These are phyloP conservation scores for Suillus hirtellus DNA, from an alignment of 768 basidiomycete genomes.

Conservation along the genomic window DNA sequence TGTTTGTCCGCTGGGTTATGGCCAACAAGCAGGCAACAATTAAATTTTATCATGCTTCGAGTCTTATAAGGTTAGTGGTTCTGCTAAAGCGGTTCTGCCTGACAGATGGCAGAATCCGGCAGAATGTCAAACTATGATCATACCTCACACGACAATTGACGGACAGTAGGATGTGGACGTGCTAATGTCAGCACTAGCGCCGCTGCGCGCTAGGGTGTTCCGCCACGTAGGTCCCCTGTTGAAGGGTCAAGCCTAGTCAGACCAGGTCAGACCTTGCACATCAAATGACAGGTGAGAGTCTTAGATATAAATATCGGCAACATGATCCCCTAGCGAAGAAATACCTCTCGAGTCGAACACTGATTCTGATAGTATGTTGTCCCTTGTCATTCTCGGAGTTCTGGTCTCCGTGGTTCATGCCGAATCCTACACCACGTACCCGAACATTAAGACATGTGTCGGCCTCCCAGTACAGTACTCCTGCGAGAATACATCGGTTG, in stretches of 20 bases:
- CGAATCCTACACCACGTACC: slow-evolving; percentile 25
- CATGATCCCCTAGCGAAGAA: not conserved
- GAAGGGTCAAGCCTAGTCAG: not conserved
- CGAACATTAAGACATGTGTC: slow-evolving; percentile 48
- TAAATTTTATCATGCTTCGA: too few species aligned
- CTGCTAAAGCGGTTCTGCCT: too few species aligned
- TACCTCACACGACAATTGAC: too few species aligned
- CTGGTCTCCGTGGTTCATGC: slow-evolving; percentile 21
- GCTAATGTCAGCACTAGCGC: too few species aligned
- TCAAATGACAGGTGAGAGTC: slow-evolving; percentile 2
- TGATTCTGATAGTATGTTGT: slow-evolving; percentile 16
- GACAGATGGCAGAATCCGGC: too few species aligned
- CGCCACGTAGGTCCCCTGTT: not conserved
- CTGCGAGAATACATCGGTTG: slow-evolving; percentile 62
- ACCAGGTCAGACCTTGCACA: not conserved
- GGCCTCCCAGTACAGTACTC: slow-evolving; percentile 52
- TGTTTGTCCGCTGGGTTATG: too few species aligned
- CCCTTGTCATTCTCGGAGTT: slow-evolving; percentile 14
- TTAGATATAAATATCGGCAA: slow-evolving; percentile 16
- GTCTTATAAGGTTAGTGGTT: too few species aligned
- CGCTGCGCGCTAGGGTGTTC: not conserved
- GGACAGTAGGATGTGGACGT: too few species aligned
- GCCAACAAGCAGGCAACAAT: too few species aligned
- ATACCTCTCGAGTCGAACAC: slow-evolving; percentile 11
- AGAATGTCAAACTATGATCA: too few species aligned